Base-by-base conservation (phyloP, 495 filamentous ascomycete species). In the Aspergillus nidulans region DNA sequence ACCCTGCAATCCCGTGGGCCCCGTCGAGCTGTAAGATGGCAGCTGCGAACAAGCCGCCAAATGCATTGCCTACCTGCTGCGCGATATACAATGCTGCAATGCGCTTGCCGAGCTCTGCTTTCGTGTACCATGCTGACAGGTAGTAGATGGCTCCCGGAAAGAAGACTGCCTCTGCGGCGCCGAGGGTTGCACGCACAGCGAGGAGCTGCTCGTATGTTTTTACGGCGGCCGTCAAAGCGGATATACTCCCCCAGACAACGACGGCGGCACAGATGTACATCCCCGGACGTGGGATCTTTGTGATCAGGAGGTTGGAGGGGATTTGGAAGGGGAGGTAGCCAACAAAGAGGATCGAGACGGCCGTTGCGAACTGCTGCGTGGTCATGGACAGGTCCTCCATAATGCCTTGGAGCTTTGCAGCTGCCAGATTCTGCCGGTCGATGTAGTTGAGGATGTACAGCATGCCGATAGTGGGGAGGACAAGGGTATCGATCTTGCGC, bases 241-340 rank as follows among this genome's bases (percentile, higher is more conserved):
- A 74, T 21, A 80, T 72, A 8, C 70, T 52, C 0, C 75, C 77
- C 80, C 78, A 83, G 45, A 79, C 60, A 0, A 71, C 67, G 57
- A 80, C 75, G 25, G 70, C 74, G 30, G 62, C 58, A 51, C 60
- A 63, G 25, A 71, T 69, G 49, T 66, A 68, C 54, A 65, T 60
- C 16, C 60, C 72, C 2, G 68, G 66, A 12, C 30, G 30, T 1
- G 66, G 60, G n/a, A 70, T 46, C 25, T 60, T 60, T 49, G 81
- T 84, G 8, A 85, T 66, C 44, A 84, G 74, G 6, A 85, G 63
- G 56, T 85, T 85, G 9, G 77, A 82, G 1, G 82, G 83, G 16
- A 86, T 68, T 60, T 82, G 79, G 68, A 82, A 78, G 21, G 80
- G 64, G 15, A 82, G 56, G 59, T 82, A 83, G 6, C 74, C 66